phyloP scores from a whole-genome alignment of 2,329 filamentous ascomycete genomes.

The Pseudogymnoascus sp. region DNA sequence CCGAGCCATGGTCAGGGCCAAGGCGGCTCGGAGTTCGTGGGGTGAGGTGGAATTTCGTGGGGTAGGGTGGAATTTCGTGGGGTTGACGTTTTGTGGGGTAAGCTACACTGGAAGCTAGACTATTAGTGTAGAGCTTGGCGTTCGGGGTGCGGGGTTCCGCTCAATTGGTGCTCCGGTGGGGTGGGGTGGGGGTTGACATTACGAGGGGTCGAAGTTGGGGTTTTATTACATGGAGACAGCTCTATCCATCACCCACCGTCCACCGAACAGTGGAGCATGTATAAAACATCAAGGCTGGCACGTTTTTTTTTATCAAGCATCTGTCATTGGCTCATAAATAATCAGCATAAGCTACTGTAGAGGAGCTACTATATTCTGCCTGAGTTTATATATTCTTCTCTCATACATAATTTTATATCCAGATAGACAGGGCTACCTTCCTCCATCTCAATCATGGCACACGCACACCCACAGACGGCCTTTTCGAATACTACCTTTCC shows the following conservation, averaged over 20 bases:
- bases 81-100: neutral
- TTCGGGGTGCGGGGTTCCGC: neutral
- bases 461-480: slow-evolving; percentile 35
- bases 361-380: neutral
- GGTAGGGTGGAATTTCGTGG: neutral
- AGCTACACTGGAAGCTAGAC: neutral
- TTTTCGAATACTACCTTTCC: slow-evolving; percentile 31
- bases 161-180: neutral
- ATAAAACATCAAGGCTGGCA: neutral
- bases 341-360: neutral
- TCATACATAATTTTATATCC: neutral
- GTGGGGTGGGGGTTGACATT: neutral
- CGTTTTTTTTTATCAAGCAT: neutral
- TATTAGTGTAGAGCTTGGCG: neutral
- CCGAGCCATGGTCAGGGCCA: neutral
- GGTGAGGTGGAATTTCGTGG: neutral
- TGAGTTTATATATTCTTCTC: neutral
- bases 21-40: neutral
- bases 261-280: neutral
- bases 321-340: neutral
- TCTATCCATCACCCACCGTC: neutral
- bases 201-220: neutral
- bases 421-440: neutral
- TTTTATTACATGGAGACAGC: neutral
- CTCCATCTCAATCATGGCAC: slow-evolving; percentile 23